Evolutionary conservation across 1,284 basidiomycete genomes (phyloP).

Genomic region (Sutorius eximius): DNA sequence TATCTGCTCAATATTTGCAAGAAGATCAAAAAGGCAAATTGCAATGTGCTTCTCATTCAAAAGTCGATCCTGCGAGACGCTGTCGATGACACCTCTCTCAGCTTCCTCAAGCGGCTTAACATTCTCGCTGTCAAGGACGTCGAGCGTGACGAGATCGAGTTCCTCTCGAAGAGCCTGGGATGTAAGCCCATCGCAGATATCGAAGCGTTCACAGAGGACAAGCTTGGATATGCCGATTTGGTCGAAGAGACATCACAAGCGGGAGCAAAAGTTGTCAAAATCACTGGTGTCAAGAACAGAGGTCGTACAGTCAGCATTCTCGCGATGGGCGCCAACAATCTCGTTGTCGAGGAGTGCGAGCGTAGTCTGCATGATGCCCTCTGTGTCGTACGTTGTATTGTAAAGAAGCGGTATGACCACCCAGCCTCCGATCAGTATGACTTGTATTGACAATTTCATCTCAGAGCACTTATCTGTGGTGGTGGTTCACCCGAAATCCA

Average conservation of each 20-base stretch:
- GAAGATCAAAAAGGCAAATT: slow-evolving; percentile 99
- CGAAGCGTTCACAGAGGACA: slow-evolving; percentile 98
- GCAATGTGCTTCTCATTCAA: slow-evolving; percentile 98
- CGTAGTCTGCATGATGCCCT: slow-evolving; percentile 97
- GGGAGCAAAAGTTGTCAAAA: slow-evolving; percentile 91
- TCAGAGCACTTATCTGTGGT: slow-evolving; percentile 91
- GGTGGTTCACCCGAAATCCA: slow-evolving; percentile 99
- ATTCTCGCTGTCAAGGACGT: slow-evolving; percentile 98
- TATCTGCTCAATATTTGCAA: slow-evolving; percentile 99
- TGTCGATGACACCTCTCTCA: slow-evolving; percentile 97
- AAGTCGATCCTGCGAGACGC: slow-evolving; percentile 99
- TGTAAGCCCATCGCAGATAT: slow-evolving; percentile 98
- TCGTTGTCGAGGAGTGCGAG: slow-evolving; percentile 97
- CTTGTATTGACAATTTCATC: slow-evolving; percentile 8
- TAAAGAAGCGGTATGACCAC: slow-evolving; percentile 80
- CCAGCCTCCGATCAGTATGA: not conserved
- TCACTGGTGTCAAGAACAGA: slow-evolving; percentile 94
- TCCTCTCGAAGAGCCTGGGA: slow-evolving; percentile 92
- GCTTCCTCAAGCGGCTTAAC: slow-evolving; percentile 97
- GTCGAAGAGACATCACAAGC: slow-evolving; percentile 88
- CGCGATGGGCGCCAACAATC: slow-evolving; percentile 91
- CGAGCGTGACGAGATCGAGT: slow-evolving; percentile 98
- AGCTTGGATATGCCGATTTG: slow-evolving; percentile 94
- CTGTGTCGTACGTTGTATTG: slow-evolving; percentile 96
- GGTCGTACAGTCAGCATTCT: slow-evolving; percentile 95